Percentiles rank a stretch among this genome's conserved stretches.
These are phyloP conservation scores for Mycena kentingensis DNA, from an alignment of 768 basidiomycete species.

Conservation along the genomic window DNA sequence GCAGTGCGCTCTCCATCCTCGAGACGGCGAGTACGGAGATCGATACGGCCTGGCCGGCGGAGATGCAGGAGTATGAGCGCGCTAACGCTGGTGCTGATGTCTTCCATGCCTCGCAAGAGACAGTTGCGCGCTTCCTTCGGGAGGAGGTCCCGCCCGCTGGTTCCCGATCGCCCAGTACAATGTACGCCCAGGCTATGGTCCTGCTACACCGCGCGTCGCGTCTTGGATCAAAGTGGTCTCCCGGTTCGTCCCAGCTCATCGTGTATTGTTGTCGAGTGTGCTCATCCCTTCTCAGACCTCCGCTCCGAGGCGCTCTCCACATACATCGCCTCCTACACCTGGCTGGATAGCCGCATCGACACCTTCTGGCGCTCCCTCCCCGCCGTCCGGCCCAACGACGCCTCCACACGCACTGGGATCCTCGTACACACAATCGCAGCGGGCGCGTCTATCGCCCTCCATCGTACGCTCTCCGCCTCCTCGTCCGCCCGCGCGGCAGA, in stretches of 20 bases:
- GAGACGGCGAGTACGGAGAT: conserved; percentile 8
- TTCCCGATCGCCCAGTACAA: not conserved
- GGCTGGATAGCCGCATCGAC: conserved; percentile 14
- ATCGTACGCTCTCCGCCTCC: not conserved
- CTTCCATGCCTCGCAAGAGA: not conserved
- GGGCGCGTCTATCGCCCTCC: conserved; percentile 15
- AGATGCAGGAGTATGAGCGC: conserved; percentile 12
- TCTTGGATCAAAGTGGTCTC: conserved; percentile 8
- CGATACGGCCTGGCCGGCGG: conserved; percentile 27
- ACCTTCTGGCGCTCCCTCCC: conserved; percentile 18
- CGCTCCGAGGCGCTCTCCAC: conserved; percentile 5
- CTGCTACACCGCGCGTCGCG: conserved; percentile 18
- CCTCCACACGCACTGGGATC: not conserved
- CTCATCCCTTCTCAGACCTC: conserved; percentile 2
- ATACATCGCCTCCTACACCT: conserved; percentile 3
- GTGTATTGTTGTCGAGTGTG: not conserved
- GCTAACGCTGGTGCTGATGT: not conserved
- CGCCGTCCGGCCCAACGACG: not conserved
- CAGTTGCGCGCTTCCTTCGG: conserved; percentile 2
- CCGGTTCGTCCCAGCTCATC: conserved; percentile 3
- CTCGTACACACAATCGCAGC: conserved; percentile 14
- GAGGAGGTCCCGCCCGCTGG: not conserved
- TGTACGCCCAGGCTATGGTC: conserved; percentile 15
- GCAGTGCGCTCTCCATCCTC: conserved; percentile 13
- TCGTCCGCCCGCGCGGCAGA: not conserved